Evolutionary conservation across 2,329 filamentous ascomycete species (phyloP).

Genomic region (Neofusicoccum parvum): DNA sequence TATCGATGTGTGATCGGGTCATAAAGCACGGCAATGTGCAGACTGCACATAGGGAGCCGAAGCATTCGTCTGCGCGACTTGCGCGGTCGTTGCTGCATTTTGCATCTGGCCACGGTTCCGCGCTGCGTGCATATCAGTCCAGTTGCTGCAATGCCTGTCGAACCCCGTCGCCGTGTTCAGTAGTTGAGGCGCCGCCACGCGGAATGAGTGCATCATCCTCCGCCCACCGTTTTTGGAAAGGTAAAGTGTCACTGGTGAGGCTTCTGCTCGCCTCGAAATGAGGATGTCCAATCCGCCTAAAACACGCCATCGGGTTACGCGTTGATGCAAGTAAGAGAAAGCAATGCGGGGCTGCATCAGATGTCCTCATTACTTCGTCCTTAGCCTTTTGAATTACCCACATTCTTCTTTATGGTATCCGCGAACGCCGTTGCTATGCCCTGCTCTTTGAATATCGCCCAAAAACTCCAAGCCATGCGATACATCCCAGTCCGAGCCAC

Average conservation of each 20-base stretch:
- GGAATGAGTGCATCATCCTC: not conserved
- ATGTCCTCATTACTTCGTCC: not conserved
- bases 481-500: not conserved
- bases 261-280: not conserved
- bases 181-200: not conserved
- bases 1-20: not conserved
- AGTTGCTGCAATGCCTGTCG: no score
- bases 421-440: slow-evolving; percentile 16
- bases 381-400: not conserved
- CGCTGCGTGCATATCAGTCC: no score
- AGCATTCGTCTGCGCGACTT: no score
- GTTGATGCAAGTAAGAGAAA: slow-evolving; percentile 4
- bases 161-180: not conserved
- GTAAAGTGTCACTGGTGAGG: not conserved
- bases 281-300: not conserved
- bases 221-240: not conserved
- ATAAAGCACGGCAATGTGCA: not conserved
- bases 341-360: not conserved
- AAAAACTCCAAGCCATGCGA: slow-evolving; percentile 17
- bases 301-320: slow-evolving; percentile 5
- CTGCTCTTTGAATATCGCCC: not conserved
- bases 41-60: no score
- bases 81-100: no score
- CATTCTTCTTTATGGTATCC: slow-evolving; percentile 1
- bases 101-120: no score